Evolutionary conservation across 2,329 filamentous ascomycete species (phyloP).

Genomic region (Venturia aucupariae): DNA sequence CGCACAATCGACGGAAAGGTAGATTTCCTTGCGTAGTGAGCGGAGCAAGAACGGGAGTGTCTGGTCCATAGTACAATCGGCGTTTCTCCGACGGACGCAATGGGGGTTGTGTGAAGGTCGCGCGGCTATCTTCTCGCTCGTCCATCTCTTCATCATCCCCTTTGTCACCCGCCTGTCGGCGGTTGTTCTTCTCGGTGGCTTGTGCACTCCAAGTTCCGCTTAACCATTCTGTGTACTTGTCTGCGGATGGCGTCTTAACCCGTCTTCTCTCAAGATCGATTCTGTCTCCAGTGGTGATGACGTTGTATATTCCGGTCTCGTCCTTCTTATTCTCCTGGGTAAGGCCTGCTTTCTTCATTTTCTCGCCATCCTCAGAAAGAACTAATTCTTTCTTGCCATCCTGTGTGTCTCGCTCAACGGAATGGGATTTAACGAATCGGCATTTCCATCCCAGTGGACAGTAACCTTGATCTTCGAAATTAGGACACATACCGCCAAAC

Average conservation of each 20-base stretch:
- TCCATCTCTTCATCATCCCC: constrained; percentile 23
- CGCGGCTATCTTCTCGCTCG: constrained; percentile 58
- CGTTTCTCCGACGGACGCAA: constrained; percentile 90
- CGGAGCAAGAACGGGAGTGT: constrained; percentile 88
- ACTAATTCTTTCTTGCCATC: constrained; percentile 79
- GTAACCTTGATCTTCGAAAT: constrained; percentile 65
- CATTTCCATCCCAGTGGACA: constrained; percentile 91
- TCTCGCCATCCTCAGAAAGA: constrained; percentile 49
- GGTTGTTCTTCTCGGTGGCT: constrained; percentile 23
- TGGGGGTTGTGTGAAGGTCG: constrained; percentile 75
- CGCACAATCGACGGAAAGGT: constrained; percentile 84
- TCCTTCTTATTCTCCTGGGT: constrained; percentile 23
- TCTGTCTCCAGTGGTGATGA: constrained; percentile 61
- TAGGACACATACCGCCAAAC: constrained; percentile 69
- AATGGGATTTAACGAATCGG: constrained; percentile 80
- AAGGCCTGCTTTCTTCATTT: constrained; percentile 34
- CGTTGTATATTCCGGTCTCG: constrained; percentile 63
- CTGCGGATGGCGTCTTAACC: constrained; percentile 60
- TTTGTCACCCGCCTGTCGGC: constrained; percentile 17
- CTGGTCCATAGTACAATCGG: constrained; percentile 82
- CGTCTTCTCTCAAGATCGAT: constrained; percentile 66
- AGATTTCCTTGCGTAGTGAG: constrained; percentile 95
- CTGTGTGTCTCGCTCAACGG: constrained; percentile 63
- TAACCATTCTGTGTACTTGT: constrained; percentile 69
- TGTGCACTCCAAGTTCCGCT: constrained; percentile 47